Base-by-base conservation (phyloP, 768 basidiomycete species). In the Amanita brunnescens region DNA sequence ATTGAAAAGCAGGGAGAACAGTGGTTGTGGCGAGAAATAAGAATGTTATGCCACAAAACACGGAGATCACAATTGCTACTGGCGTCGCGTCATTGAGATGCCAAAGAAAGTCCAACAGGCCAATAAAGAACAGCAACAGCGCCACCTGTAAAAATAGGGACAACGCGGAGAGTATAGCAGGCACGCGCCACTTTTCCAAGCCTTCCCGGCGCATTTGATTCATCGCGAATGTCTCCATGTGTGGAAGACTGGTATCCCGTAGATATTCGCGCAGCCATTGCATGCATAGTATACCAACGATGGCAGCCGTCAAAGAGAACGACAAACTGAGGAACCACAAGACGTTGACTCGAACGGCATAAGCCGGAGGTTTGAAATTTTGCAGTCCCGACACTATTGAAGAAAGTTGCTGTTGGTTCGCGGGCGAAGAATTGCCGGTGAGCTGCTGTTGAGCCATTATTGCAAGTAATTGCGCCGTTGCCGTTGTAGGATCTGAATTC, bases 251-350 rank as follows among this genome's bases (percentile, higher is more conserved):
- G 13, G 37, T n/a, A 12, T 53, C 43, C n/a, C 47, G 47, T 10
- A 37, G 49, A 30, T 55, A 55, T 38, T 55, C 54, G 20, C 50
- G 18, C 9, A 55, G 35, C 54, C 54, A 55, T 47, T 55, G 54
- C 14, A 49, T 39, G 30, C 49, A 51, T 5, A 52, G 37, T 16
- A 52, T 47, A 21, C 49, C 54, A 32, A 55, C 18, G 6, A 55
- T 18, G 20, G 45, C 54, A 5, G 54, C 24, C 13, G 34, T 38
- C 14, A 55, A 35, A 20, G 35, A 23, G 2, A 55, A 16, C 12
- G 42, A 32, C 12, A 51, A 40, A 34, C 50, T 51, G 12, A 51
- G 41, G 24, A 51, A 51, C 50, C 37, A 52, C 5, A 37, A 52
- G 26, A 47, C 47, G 16, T 55, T 55, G 34, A 55, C 44, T 8